Percentiles rank a stretch among this genome's conserved stretches.
phyloP scores from a whole-genome alignment of 2,329 filamentous ascomycete species.

The Sordariomycetes sp. region DNA sequence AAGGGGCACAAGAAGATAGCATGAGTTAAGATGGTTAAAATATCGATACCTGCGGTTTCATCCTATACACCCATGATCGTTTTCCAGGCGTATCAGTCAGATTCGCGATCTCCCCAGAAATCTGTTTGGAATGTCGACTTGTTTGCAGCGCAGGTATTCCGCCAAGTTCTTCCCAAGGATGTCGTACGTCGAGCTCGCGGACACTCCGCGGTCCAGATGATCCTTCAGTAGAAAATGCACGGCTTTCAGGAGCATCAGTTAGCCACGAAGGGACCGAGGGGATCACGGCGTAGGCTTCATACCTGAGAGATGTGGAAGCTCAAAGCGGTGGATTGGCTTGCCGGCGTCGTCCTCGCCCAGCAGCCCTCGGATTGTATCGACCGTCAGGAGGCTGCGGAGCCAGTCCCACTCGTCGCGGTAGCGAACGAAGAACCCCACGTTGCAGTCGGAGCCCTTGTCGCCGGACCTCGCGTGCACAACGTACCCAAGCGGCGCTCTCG shows the following conservation, averaged over 20 bases:
- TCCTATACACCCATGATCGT: not conserved
- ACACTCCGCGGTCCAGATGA: constrained; percentile 31
- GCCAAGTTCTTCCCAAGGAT: constrained; percentile 32
- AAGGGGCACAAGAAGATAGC: constrained; percentile 11
- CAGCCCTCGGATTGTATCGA: constrained; percentile 22
- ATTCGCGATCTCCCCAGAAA: constrained; percentile 29
- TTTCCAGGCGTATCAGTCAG: constrained; percentile 3
- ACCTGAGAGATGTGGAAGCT: constrained; percentile 24
- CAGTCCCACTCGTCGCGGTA: constrained; percentile 32
- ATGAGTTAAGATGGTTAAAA: not conserved
- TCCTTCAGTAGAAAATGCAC: constrained; percentile 30
- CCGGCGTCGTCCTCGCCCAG: constrained; percentile 25
- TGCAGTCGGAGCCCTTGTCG: constrained; percentile 32
- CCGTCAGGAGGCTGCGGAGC: constrained; percentile 28
- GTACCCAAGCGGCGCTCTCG: constrained; percentile 16
- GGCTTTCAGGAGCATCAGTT: constrained; percentile 4
- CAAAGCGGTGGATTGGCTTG: constrained; percentile 30
- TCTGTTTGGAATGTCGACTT: constrained; percentile 29
- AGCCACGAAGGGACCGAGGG: constrained; percentile 11
- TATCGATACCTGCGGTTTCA: too few relatives aligned
- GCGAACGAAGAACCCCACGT: constrained; percentile 34
- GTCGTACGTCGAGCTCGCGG: constrained; percentile 30
- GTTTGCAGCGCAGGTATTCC: constrained; percentile 31
- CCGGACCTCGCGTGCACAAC: constrained; percentile 20
- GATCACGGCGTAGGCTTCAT: constrained; percentile 4